Conservation (phyloP, 2,329 filamentous ascomycete genomes). For the Penicillium sp. region DNA sequence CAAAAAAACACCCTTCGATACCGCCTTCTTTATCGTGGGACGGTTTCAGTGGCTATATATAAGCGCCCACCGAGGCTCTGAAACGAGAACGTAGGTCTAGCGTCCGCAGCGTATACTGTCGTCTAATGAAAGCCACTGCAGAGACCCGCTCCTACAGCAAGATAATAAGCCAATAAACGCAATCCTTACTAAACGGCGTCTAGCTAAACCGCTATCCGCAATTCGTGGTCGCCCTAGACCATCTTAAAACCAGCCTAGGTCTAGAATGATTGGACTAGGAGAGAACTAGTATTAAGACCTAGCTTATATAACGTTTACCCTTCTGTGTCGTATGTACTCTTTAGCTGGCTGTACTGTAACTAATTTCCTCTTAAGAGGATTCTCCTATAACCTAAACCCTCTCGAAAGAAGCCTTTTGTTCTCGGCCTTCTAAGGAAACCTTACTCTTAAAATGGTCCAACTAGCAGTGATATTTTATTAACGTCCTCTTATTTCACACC, state of each 20-base stretch:
- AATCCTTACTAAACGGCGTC: conserved; percentile 1
- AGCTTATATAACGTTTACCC: conserved; percentile 11
- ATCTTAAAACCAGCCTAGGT: conserved; percentile 5
- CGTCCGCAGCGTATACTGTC: background rate
- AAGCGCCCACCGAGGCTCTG: too few relatives aligned
- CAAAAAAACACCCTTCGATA: too few relatives aligned
- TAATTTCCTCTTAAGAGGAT: conserved; percentile 13
- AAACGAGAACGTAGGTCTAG: background rate
- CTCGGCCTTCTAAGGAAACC: background rate
- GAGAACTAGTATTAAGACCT: conserved; percentile 3
- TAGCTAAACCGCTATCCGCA: too few relatives aligned
- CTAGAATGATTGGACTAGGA: conserved; percentile 12
- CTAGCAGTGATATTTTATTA: background rate
- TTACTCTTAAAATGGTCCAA: background rate
- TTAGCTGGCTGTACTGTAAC: conserved; percentile 5
- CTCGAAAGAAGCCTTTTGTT: background rate
- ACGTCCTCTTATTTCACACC: background rate
- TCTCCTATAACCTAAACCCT: conserved; percentile 3
- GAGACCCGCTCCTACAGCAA: conserved; percentile 4
- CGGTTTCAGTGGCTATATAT: too few relatives aligned
- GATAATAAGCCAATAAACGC: conserved; percentile 4
- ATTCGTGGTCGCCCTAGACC: too few relatives aligned
- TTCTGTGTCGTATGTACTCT: conserved; percentile 11
- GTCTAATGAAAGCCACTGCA: background rate
- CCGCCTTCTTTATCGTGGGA: too few relatives aligned